phyloP scores from a whole-genome alignment of 1,284 basidiomycete species.

The Leccinum pseudoinsigne region DNA sequence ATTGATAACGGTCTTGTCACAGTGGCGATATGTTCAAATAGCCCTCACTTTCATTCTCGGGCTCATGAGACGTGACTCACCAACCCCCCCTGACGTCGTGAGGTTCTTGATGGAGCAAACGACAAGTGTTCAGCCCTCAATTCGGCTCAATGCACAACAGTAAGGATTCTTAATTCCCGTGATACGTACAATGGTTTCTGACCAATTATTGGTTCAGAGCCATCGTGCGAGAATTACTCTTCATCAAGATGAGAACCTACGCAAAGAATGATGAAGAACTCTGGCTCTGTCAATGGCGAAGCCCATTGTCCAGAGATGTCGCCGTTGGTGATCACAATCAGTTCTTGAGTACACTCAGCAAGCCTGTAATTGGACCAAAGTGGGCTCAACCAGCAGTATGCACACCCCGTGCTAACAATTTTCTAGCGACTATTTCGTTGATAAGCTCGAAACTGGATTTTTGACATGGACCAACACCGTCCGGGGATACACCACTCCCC shows the following conservation, averaged over 20 bases:
- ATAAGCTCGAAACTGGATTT: constrained; percentile 87
- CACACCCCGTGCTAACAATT: constrained; percentile 8
- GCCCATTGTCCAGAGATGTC: constrained; percentile 66
- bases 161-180: constrained; percentile 36
- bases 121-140: constrained; percentile 79
- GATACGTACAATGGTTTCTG: constrained; percentile 12
- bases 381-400: constrained; percentile 12
- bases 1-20: constrained; percentile 17
- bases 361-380: constrained; percentile 38
- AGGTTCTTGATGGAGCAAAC: constrained; percentile 71
- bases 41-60: constrained; percentile 72
- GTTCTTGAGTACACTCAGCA: constrained; percentile 48
- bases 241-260: constrained; percentile 86
- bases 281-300: constrained; percentile 78
- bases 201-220: constrained; percentile 46
- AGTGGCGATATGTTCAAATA: constrained; percentile 92
- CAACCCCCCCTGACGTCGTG: constrained; percentile 63
- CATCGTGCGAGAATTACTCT: constrained; percentile 72
- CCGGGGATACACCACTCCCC: constrained; percentile 62
- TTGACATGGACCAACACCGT: constrained; percentile 77
- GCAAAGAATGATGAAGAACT: constrained; percentile 68
- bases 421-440: constrained; percentile 57
- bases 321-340: constrained; percentile 47
- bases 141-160: constrained; percentile 73
- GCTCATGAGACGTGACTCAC: constrained; percentile 76